Conservation (phyloP, 352 stramenopile species). For the Phytophthora quininea region DNA sequence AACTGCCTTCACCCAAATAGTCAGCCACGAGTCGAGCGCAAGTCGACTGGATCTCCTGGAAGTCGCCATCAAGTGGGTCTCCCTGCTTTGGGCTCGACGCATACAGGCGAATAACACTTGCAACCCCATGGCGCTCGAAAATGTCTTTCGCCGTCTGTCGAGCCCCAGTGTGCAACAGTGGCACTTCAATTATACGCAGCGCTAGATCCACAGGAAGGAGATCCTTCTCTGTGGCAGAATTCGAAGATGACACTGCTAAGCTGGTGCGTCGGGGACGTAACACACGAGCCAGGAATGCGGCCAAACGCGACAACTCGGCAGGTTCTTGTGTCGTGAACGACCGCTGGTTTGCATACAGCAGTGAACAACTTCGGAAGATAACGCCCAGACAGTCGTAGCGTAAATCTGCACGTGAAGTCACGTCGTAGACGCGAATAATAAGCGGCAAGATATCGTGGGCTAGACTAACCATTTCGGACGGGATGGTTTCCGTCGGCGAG, state of each 20-base stretch:
- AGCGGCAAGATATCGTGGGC: slow-evolving; percentile 51
- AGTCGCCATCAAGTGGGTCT: slow-evolving; percentile 24
- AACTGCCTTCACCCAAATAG: slow-evolving; percentile 45
- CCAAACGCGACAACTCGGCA: slow-evolving; percentile 43
- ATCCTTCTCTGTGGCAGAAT: slow-evolving; percentile 30
- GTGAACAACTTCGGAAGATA: slow-evolving; percentile 51
- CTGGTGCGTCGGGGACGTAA: slow-evolving; percentile 49
- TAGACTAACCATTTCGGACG: slow-evolving; percentile 36
- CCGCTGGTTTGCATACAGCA: slow-evolving; percentile 41
- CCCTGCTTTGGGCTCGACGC: slow-evolving; percentile 30
- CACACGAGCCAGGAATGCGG: slow-evolving; percentile 60
- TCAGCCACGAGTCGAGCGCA: slow-evolving; percentile 43
- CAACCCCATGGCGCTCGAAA: slow-evolving; percentile 65
- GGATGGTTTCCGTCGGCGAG: slow-evolving; percentile 19
- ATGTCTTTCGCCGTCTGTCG: slow-evolving; percentile 33
- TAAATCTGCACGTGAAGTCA: slow-evolving; percentile 50
- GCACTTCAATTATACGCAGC: slow-evolving; percentile 55
- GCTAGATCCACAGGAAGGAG: slow-evolving; percentile 42
- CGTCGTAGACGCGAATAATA: slow-evolving; percentile 64
- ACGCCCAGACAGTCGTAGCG: slow-evolving; percentile 63
- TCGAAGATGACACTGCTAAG: background rate
- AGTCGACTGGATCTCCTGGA: slow-evolving; percentile 35
- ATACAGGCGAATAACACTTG: slow-evolving; percentile 59
- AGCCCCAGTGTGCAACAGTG: slow-evolving; percentile 27
- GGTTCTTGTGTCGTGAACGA: slow-evolving; percentile 32